These are phyloP conservation scores for Alternaria novae-zelandiae DNA, from an alignment of 2,329 filamentous ascomycete genomes.

Conservation along the genomic window DNA sequence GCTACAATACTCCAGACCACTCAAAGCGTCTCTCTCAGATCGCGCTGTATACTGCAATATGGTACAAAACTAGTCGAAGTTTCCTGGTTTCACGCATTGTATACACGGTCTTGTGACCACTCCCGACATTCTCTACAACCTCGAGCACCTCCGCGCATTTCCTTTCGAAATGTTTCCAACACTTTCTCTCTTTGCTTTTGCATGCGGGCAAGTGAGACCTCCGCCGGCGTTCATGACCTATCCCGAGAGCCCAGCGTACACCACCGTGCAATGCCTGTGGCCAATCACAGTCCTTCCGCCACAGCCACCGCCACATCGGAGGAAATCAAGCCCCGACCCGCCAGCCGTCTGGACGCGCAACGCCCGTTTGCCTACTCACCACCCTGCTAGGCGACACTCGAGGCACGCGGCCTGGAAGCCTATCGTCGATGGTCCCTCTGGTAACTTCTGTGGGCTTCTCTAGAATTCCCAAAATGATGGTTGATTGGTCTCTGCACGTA, in stretches of 20 bases:
- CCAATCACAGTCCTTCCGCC: slow-evolving; percentile 14
- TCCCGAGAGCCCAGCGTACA: not conserved
- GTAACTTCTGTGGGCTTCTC: slow-evolving; percentile 27
- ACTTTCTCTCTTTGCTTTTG: not conserved
- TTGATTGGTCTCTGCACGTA: slow-evolving; percentile 27
- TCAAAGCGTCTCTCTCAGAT: not conserved
- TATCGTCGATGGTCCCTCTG: slow-evolving; percentile 30
- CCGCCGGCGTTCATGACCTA: not conserved
- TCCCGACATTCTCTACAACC: not conserved
- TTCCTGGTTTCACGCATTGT: not conserved
- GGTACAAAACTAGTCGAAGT: not conserved
- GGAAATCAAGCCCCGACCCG: slow-evolving; percentile 19
- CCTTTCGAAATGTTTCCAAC: not conserved
- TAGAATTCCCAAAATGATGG: not conserved
- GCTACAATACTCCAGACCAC: not conserved
- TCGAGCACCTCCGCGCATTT: not conserved
- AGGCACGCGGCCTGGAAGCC: slow-evolving; percentile 25
- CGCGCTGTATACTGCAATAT: not conserved
- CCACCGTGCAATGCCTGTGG: not conserved
- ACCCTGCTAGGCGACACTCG: slow-evolving; percentile 15
- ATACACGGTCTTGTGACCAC: not conserved
- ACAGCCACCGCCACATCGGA: slow-evolving; percentile 35
- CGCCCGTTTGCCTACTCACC: slow-evolving; percentile 27
- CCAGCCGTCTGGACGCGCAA: slow-evolving; percentile 32
- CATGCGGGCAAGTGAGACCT: not conserved